Evolutionary conservation across 495 filamentous ascomycete species (phyloP).

Genomic region (Penicillium goetzii): DNA sequence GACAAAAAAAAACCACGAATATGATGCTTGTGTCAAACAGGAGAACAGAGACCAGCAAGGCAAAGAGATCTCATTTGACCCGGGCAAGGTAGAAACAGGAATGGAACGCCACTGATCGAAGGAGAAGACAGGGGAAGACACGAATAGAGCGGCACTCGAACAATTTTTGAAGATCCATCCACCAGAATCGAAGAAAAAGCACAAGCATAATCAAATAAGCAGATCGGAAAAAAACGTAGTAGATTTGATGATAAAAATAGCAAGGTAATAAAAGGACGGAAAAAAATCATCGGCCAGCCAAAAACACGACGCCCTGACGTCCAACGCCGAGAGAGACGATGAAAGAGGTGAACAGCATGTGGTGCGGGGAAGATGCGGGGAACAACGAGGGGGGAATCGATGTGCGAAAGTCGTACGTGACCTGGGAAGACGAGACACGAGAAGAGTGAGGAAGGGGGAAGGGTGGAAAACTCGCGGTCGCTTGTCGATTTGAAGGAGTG

Average conservation of each 20-base stretch:
- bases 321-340: conserved; percentile 50
- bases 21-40: background rate
- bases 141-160: background rate
- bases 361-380: conserved; percentile 30
- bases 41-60: background rate
- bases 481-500: conserved; percentile 33
- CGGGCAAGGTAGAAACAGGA: background rate
- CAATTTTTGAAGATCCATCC: background rate
- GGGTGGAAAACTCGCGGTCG: conserved; percentile 27
- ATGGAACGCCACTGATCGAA: background rate
- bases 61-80: background rate
- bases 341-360: conserved; percentile 14
- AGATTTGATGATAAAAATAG: conserved; percentile 14
- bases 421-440: background rate
- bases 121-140: background rate
- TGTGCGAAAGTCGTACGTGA: conserved; percentile 16
- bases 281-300: conserved; percentile 43
- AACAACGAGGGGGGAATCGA: conserved; percentile 21
- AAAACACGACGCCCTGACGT: conserved; percentile 52
- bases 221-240: conserved; percentile 19
- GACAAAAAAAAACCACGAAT: background rate
- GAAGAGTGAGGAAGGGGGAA: conserved; percentile 20
- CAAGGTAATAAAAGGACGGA: conserved; percentile 25
- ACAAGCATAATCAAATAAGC: background rate
- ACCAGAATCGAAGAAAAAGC: background rate